Conservation (phyloP, 2,329 filamentous ascomycete species). For the Drechslerella dactyloides region DNA sequence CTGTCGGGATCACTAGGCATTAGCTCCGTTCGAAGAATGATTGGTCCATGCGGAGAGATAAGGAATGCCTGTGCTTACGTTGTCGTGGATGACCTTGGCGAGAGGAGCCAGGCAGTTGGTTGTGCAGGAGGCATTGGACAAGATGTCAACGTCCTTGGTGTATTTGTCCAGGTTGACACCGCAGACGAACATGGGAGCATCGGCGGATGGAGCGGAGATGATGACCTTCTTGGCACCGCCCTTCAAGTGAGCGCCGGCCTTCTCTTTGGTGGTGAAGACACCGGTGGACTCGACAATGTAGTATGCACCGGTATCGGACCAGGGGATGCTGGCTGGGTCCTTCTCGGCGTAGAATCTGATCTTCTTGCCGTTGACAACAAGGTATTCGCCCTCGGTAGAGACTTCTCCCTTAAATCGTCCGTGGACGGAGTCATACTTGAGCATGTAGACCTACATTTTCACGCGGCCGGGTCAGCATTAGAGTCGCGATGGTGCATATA, state of each 20-base stretch:
- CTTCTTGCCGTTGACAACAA: conserved; percentile 91
- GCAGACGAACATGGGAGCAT: conserved; percentile 99
- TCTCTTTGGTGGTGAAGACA: conserved; percentile 98
- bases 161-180: conserved; percentile 96
- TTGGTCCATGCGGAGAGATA: neutral
- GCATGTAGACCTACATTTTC: conserved; percentile 85
- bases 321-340: conserved; percentile 88
- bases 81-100: conserved; percentile 99
- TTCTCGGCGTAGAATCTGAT: conserved; percentile 93
- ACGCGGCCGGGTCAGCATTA: no score
- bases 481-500: neutral
- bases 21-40: neutral
- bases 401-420: conserved; percentile 94
- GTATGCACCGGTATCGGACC: conserved; percentile 82
- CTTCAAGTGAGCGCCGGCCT: conserved; percentile 91
- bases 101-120: conserved; percentile 99
- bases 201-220: conserved; percentile 77
- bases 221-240: conserved; percentile 98
- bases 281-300: conserved; percentile 98
- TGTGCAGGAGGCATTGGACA: conserved; percentile 99
- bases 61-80: conserved; percentile 58
- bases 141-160: conserved; percentile 86
- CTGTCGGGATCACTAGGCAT: conserved; percentile 51
- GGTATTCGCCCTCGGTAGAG: conserved; percentile 67
- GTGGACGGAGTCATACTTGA: conserved; percentile 99